phyloP scores from a whole-genome alignment of 75 land plant species.

The Cunninghamia lanceolata region DNA sequence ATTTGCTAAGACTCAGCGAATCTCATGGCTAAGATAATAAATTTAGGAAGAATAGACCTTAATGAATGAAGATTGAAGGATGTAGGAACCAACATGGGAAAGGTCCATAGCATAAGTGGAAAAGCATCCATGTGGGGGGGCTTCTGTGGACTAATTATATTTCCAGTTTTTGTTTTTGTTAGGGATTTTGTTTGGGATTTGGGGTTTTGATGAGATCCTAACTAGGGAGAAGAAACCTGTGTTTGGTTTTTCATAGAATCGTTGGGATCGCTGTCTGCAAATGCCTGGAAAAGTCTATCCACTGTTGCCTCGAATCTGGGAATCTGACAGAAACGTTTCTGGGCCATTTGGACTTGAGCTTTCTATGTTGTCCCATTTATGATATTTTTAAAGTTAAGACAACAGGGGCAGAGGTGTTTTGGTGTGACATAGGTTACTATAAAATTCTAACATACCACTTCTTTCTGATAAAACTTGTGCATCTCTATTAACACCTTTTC shows the following conservation, averaged over 20 bases:
- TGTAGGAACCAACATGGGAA: background rate
- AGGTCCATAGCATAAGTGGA: background rate
- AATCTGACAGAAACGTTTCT: background rate
- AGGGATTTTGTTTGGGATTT: background rate
- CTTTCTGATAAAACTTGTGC: background rate
- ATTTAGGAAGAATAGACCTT: background rate
- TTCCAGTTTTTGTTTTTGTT: background rate
- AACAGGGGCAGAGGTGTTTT: background rate
- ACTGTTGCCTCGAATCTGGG: background rate
- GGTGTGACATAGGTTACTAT: background rate
- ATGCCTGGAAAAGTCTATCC: background rate
- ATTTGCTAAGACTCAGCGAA: background rate
- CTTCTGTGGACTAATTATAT: background rate
- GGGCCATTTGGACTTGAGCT: background rate
- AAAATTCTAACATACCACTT: background rate
- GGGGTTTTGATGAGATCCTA: background rate
- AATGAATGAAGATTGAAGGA: background rate
- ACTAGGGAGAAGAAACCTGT: background rate
- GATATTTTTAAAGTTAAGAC: background rate
- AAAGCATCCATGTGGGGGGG: background rate
- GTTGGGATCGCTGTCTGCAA: background rate
- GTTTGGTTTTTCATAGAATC: background rate
- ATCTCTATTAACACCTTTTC: background rate
- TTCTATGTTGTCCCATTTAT: background rate
- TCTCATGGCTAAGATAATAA: background rate